Base-by-base conservation (phyloP, 2,329 filamentous ascomycete species). In the Sordariomycetes sp. region DNA sequence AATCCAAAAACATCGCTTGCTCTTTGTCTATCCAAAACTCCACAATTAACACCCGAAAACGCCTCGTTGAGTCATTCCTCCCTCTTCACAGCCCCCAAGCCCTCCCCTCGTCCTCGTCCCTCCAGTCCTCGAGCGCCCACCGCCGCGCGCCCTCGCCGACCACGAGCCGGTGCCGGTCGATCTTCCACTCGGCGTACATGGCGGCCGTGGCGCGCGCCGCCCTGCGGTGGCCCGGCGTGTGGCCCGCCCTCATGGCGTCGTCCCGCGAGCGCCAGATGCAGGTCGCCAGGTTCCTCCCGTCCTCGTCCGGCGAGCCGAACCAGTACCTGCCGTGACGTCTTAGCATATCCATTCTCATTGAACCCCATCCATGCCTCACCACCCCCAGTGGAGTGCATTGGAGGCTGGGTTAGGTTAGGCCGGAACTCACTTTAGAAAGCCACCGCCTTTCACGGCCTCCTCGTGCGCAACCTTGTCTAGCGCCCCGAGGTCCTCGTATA, bases 251-350 rank as follows among this genome's bases (percentile, higher is more conserved):
- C 64, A 74, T 76, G 43, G 85, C 84, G 66, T 87, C 82, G 48
- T 80, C 74, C 51, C 77, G 75, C 35, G 78, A 79, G 62, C 82
- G 76, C 84, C 85, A 88, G 60, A 88, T 69, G 69, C 84, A 91
- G 54, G 91, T 96, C 51, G 92, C 92, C 65, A 97, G 71, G 72
- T 96, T 96, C 66, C 83, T 78, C 61, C 87, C 79, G 56, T 87
- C 77, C 51, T 70, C 74, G 72, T 95, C 84, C 22, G 87, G 86
- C 37, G 75, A 77, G 2, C 90, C 90, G 70, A 95, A 96, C 90
- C 92, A 96, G 72, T 97, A 96, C 71, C 83, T 86, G n/a, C n/a
- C n/a, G 62, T 43, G 22, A 20, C 59, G 43, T 59, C 58, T 34
- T 57, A 56, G 34, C 25, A 28, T 40, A 11, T 22, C 14, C 18